Conservation (phyloP, 2,329 filamentous ascomycete genomes). For the Phaeosphaeria sp. region DNA sequence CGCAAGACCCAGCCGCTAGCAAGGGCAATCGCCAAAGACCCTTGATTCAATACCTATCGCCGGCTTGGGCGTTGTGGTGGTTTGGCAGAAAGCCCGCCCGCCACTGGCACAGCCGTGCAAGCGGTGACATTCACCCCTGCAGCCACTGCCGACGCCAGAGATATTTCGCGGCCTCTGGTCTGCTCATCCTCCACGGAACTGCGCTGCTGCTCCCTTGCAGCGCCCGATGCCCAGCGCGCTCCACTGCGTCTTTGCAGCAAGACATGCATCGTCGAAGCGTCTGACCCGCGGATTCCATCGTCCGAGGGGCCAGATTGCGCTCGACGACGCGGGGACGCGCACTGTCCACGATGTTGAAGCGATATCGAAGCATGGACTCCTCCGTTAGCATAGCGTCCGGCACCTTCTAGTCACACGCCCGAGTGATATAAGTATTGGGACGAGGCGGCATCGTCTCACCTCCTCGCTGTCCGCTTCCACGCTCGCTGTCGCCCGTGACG, state of each 20-base stretch:
- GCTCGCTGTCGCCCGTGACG: slow-evolving; percentile 35
- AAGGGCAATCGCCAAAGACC: slow-evolving; percentile 2
- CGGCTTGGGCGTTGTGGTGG: not conserved
- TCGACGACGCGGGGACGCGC: slow-evolving; percentile 5
- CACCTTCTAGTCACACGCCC: slow-evolving; percentile 18
- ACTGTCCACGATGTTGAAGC: not conserved
- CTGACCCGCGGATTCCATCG: slow-evolving; percentile 2
- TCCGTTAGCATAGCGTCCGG: slow-evolving; percentile 19
- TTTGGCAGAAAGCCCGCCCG: slow-evolving; percentile 4
- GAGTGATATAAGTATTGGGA: not conserved
- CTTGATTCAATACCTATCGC: no score
- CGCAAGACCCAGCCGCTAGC: not conserved
- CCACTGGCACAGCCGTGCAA: slow-evolving; percentile 7
- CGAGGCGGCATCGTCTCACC: slow-evolving; percentile 9
- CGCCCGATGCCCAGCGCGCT: slow-evolving; percentile 8
- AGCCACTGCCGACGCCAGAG: not conserved
- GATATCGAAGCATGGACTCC: slow-evolving; percentile 16
- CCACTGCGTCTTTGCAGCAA: slow-evolving; percentile 15
- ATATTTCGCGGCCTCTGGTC: not conserved
- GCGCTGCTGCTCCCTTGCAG: slow-evolving; percentile 6
- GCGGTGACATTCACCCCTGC: slow-evolving; percentile 9
- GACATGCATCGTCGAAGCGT: slow-evolving; percentile 11
- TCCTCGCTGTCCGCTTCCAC: slow-evolving; percentile 18
- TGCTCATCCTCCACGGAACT: slow-evolving; percentile 3
- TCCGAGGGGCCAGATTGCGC: not conserved